Conservation (phyloP, 176 grass and related monocot species). For the Leersia perrieri region DNA sequence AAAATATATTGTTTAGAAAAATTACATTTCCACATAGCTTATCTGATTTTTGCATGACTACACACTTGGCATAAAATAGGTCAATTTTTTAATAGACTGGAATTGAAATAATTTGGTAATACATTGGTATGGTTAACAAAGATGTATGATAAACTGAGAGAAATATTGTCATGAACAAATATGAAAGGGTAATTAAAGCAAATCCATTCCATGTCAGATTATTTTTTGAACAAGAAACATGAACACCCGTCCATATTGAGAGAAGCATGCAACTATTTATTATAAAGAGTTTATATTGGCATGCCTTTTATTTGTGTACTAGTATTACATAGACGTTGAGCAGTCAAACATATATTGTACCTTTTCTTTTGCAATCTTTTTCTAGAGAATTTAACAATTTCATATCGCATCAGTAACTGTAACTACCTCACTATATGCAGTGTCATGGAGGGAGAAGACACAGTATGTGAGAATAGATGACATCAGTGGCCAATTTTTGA, state of each 20-base stretch:
- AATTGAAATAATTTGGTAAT: not conserved
- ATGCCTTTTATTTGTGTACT: not conserved
- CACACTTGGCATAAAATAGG: not conserved
- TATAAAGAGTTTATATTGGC: not conserved
- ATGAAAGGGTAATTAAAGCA: not conserved
- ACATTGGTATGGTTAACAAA: not conserved
- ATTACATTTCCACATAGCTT: not conserved
- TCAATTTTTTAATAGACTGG: not conserved
- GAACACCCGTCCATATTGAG: not conserved
- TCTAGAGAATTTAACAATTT: too few relatives aligned
- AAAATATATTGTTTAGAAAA: not conserved
- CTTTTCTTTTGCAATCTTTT: too few relatives aligned
- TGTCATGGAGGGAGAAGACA: conserved; percentile 77
- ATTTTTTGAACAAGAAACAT: not conserved
- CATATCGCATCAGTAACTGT: not conserved
- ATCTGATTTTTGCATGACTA: not conserved
- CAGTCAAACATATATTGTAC: not conserved
- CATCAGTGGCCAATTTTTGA: conserved; percentile 83
- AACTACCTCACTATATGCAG: conserved; percentile 69
- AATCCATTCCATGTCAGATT: not conserved
- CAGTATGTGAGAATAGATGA: conserved; percentile 64
- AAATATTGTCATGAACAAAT: not conserved
- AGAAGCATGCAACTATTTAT: not conserved
- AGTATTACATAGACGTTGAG: not conserved
- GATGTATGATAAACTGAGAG: not conserved